These are phyloP conservation scores for Yamadazyma atlantica DNA, from an alignment of 1,139 yeast species.

Conservation along the genomic window DNA sequence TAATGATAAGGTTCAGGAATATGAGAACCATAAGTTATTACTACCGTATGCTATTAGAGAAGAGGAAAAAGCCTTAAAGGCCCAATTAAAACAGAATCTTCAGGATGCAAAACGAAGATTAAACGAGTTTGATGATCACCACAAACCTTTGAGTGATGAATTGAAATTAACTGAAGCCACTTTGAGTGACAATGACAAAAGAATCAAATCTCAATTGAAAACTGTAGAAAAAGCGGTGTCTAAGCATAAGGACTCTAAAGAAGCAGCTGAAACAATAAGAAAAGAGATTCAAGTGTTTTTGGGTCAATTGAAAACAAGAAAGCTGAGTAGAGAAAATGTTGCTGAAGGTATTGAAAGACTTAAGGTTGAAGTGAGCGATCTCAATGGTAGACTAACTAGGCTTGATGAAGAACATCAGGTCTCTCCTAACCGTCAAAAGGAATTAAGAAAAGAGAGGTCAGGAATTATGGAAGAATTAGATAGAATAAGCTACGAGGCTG, in stretches of 20 bases:
- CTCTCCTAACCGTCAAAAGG: constrained; percentile 13
- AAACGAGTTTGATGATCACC: constrained; percentile 26
- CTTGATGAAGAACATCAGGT: constrained; percentile 1
- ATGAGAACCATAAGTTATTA: constrained; percentile 49
- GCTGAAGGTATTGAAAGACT: constrained; percentile 15
- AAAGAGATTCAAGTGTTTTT: constrained; percentile 18
- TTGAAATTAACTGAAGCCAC: constrained; percentile 2
- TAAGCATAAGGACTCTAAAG: constrained; percentile 9
- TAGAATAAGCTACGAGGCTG: constrained; percentile 2
- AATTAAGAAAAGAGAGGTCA: constrained; percentile 2
- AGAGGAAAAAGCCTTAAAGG: constrained; percentile 48
- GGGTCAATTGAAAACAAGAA: constrained; percentile 19
- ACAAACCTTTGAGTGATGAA: constrained; percentile 31
- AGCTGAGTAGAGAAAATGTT: constrained; percentile 18
- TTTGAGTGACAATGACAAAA: constrained; percentile 17
- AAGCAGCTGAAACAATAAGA: constrained; percentile 13
- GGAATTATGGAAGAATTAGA: not conserved
- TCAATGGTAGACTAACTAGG: not conserved
- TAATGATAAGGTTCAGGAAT: constrained; percentile 40
- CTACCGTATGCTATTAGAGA: constrained; percentile 64
- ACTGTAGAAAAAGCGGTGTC: constrained; percentile 7
- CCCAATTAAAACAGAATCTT: constrained; percentile 39
- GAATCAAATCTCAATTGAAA: not conserved
- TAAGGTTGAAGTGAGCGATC: not conserved
- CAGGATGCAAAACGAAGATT: constrained; percentile 38